Evolutionary conservation across 2,329 filamentous ascomycete genomes (phyloP), one percentile per base, ranked within the genome.

Genomic region (Aureobasidium zeae): DNA sequence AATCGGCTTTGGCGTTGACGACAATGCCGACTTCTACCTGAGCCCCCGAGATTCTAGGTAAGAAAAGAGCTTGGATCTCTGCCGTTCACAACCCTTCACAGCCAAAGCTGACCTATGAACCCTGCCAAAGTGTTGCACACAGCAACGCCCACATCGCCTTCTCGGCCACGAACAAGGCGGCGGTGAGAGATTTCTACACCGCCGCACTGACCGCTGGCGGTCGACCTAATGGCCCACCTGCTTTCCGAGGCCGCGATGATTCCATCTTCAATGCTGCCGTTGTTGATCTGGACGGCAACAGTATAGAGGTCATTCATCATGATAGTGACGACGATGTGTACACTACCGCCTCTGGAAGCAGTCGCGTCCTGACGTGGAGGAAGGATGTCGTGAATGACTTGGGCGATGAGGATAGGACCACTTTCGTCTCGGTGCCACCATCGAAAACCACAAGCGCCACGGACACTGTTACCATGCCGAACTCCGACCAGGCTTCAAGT

Each of bases 271-370:
- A 76, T 49, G 76, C 77, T 35, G 74, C 75, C 5, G 66, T 86
- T 29, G 73, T 78, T 48, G 86, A 94, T 62, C 73, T 85, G 44
- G 86, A 94, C 65, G 84, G 84, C 38, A 93, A 94, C 65, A 83
- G 75, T 53, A 79, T 94, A 58, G 84, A 91, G 57, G 82, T 85
- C 21, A 76, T 88, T 37, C 83, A 78, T 59, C 69, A 70, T 41
- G 64, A 66, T 42, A 62, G 52, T 15, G 61, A 57, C 15, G 55
- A 64, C 26, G 57, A 65, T 15, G 31, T 16, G 21, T 43, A 43
- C 22, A 43, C 39, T 4, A 43, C 39, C 5, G 4, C 21, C 15
- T 19, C 29, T 4, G 39, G 39, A 49, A 60, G 66, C 39, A 65
- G 63, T 49, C 63, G 62, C 28, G 69, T 74, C 13, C 57, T 72